Evolutionary conservation across 169 alveolate genomes (phyloP), one percentile per base, ranked within the genome.

Genomic region (Cryptosporidium sp.): DNA sequence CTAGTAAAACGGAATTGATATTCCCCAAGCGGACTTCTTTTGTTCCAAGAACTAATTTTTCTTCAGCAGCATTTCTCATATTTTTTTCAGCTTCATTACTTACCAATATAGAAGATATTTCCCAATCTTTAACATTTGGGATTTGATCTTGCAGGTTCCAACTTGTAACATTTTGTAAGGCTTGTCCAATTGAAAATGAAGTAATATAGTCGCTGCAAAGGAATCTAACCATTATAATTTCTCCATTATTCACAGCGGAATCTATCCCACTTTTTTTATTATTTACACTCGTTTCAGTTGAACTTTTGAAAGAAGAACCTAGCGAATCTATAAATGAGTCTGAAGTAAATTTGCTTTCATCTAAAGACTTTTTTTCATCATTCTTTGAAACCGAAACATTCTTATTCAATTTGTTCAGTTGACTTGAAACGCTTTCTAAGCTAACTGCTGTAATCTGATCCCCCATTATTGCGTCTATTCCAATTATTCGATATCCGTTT

Each of bases 161-260:
- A 39, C 80, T 80, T 16, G 89, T 80, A 16, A 67, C n/a, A 39
- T 80, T 80, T 23, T 33, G 18, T 6, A 80, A 45, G 21, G 89
- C 61, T 18, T 80, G 89, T 0, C 89, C 89, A 42, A 80, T 62
- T 14, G 68, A 42, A 33, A 61, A 60, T 29, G 89, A 80, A 3
- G 52, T 80, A 37, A 80, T 80, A 39, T 80, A 80, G 39, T 80
- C 89, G 21, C 75, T 80, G 12, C 89, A 80, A 7, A 80, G 35
- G 44, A 80, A 60, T 67, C 53, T 80, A 35, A 65, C 0, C 89
- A 80, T 80, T 39, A 26, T 4, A 44, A 80, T 80, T 44, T 80
- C 89, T 31, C 68, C 75, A 80, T 80, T 80, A 21, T 60, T 62
- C n/a, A 80, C 89, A 21, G 75, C 35, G 8, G 26, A 16, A 67